Conservation (phyloP, 2,329 filamentous ascomycete species). For the Claviceps citrina region DNA sequence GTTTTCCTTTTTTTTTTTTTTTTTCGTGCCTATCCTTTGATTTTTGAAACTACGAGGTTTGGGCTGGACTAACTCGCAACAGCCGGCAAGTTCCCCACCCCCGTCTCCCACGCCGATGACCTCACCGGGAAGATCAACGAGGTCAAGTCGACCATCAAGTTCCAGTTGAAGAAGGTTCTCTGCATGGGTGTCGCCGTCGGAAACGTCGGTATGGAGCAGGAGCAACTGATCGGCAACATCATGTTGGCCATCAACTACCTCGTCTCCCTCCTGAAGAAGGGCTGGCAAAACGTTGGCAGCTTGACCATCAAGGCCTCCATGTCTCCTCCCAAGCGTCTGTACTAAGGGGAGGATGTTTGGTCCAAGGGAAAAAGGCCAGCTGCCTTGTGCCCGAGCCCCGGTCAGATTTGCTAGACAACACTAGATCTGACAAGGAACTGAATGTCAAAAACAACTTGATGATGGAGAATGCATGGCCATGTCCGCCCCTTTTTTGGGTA, state of each 20-base stretch:
- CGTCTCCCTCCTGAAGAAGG: slow-evolving; percentile 98
- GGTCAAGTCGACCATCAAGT: slow-evolving; percentile 99
- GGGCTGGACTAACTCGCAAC: slow-evolving; percentile 15
- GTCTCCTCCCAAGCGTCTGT: slow-evolving; percentile 95
- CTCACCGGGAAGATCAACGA: slow-evolving; percentile 91
- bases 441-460: not conserved
- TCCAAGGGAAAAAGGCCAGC: slow-evolving; percentile 3
- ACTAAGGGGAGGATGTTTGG: slow-evolving; percentile 46
- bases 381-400: slow-evolving; percentile 7
- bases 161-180: slow-evolving; percentile 99
- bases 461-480: not conserved
- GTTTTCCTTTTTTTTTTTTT: slow-evolving; percentile 14
- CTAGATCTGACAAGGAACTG: slow-evolving; percentile 6
- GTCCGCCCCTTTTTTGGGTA: no score
- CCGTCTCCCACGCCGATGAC: slow-evolving; percentile 93
- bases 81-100: slow-evolving; percentile 99
- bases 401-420: not conserved
- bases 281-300: slow-evolving; percentile 99
- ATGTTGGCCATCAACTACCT: slow-evolving; percentile 99
- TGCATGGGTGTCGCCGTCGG: slow-evolving; percentile 99
- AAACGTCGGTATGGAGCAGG: slow-evolving; percentile 93
- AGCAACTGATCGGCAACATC: slow-evolving; percentile 95
- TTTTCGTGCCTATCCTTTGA: not conserved
- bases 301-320: slow-evolving; percentile 99
- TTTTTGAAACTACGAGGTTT: not conserved